A percentile compares a stretch with the other conserved stretches of the same genome.
Evolutionary conservation across 306 rosid species (phyloP).

Genomic region (Alnus glutinosa): DNA sequence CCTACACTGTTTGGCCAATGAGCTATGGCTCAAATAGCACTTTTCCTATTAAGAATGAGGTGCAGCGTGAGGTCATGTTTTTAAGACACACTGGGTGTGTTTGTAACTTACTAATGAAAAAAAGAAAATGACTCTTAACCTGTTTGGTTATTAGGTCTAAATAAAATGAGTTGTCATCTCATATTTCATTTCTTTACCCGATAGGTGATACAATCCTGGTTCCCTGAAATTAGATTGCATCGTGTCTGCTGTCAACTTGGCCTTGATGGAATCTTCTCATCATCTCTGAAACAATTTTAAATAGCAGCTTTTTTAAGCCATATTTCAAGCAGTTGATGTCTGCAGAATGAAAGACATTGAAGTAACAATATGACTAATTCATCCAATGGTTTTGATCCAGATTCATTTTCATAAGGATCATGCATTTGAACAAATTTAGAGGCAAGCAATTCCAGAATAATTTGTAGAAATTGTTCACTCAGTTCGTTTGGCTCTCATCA

Average conservation of each 20-base stretch:
- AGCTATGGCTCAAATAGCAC: neutral
- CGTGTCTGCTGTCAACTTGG: constrained; percentile 22
- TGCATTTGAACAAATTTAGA: constrained; percentile 29
- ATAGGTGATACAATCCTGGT: constrained; percentile 29
- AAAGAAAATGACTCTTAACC: constrained; percentile 15
- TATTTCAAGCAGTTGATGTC: constrained; percentile 29
- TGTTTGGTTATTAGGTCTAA: constrained; percentile 33
- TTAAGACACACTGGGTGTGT: neutral
- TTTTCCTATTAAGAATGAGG: neutral
- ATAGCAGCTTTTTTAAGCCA: constrained; percentile 4
- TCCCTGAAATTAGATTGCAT: constrained; percentile 30
- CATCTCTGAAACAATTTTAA: neutral
- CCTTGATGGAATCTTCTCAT: constrained; percentile 10
- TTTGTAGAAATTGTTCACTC: constrained; percentile 11
- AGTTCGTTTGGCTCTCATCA: neutral
- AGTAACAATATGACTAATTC: neutral
- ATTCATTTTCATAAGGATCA: constrained; percentile 16
- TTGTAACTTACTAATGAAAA: neutral
- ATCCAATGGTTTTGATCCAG: constrained; percentile 13
- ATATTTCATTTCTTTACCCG: constrained; percentile 28
- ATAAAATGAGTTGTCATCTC: constrained; percentile 17
- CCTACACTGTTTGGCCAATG: constrained; percentile 27
- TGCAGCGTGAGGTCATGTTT: neutral
- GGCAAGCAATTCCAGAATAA: constrained; percentile 18
- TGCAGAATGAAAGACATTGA: constrained; percentile 27